These are phyloP conservation scores for Polyporus arcularius DNA, from an alignment of 768 basidiomycete genomes.

Conservation along the genomic window DNA sequence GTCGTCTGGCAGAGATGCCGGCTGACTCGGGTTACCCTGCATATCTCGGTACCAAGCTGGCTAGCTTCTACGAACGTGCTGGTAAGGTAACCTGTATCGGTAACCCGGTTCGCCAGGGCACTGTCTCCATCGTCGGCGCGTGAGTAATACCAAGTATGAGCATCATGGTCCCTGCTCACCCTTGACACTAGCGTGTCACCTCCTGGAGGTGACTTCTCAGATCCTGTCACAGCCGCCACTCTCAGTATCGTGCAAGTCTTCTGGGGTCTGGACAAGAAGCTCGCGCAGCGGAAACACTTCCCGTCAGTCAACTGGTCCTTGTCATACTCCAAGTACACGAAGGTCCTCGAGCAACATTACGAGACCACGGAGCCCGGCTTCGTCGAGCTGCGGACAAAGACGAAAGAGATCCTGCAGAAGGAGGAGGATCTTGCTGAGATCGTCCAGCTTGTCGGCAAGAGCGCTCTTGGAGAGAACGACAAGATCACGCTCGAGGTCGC, in stretches of 20 bases:
- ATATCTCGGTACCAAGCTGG: conserved; percentile 92
- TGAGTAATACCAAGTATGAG: conserved; percentile 45
- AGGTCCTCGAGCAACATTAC: conserved; percentile 91
- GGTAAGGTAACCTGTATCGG: conserved; percentile 95
- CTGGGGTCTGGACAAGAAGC: conserved; percentile 99
- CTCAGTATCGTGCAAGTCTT: conserved; percentile 99
- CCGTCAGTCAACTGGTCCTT: conserved; percentile 99
- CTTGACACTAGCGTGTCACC: conserved; percentile 77
- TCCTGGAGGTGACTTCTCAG: conserved; percentile 98
- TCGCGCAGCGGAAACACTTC: conserved; percentile 98
- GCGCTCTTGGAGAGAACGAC: conserved; percentile 93
- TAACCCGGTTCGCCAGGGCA: conserved; percentile 83
- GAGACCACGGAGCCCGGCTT: conserved; percentile 92
- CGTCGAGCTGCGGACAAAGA: conserved; percentile 85
- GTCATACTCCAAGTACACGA: conserved; percentile 99
- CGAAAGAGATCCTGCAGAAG: conserved; percentile 97
- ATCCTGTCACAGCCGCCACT: conserved; percentile 96
- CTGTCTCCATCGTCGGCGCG: conserved; percentile 99
- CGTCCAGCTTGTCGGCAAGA: conserved; percentile 99
- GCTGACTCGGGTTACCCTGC: conserved; percentile 99
- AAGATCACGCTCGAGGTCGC: conserved; percentile 99
- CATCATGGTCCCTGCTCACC: conserved; percentile 10
- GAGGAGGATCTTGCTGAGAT: conserved; percentile 99
- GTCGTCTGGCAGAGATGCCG: conserved; percentile 99
- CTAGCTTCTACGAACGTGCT: conserved; percentile 97